Percentiles rank a stretch among this genome's conserved stretches.
Conservation (phyloP, 139 green algal species). For the Diplosphaera chodatii region DNA sequence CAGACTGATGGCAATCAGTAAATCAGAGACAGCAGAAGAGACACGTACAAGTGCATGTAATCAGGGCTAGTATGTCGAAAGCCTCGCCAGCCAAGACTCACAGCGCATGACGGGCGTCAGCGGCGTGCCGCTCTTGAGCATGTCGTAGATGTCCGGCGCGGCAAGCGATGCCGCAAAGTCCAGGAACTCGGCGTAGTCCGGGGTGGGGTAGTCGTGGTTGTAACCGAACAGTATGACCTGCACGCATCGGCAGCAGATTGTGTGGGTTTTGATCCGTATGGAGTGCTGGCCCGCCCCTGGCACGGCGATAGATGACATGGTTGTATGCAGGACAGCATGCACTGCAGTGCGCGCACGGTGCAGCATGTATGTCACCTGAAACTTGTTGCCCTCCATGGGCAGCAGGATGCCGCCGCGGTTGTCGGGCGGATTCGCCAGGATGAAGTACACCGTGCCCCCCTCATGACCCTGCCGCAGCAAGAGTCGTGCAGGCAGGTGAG, state of each 20-base stretch:
- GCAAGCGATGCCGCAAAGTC: slow-evolving; percentile 2
- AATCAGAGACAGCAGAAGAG: too few relatives aligned
- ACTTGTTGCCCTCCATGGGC: not conserved
- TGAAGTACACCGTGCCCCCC: not conserved
- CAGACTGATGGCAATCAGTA: too few relatives aligned
- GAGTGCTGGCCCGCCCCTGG: too few relatives aligned
- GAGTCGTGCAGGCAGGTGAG: too few relatives aligned
- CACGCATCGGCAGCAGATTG: too few relatives aligned
- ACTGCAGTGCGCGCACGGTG: too few relatives aligned
- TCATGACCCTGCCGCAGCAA: not conserved
- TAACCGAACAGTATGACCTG: not conserved
- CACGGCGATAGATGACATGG: too few relatives aligned
- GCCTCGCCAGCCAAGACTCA: not conserved
- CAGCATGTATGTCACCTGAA: too few relatives aligned
- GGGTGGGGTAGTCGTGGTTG: not conserved
- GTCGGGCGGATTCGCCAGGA: not conserved
- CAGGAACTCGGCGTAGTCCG: not conserved
- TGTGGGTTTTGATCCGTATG: too few relatives aligned
- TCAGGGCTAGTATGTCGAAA: too few relatives aligned
- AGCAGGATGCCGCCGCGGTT: not conserved
- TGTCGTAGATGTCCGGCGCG: not conserved
- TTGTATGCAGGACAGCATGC: too few relatives aligned
- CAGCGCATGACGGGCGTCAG: not conserved
- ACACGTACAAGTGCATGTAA: too few relatives aligned
- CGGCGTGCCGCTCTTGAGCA: not conserved